Percentiles rank a stretch among this genome's conserved stretches.
These are phyloP conservation scores for Penicillium sp. DNA, from an alignment of 2,329 filamentous ascomycete genomes.

Conservation along the genomic window DNA sequence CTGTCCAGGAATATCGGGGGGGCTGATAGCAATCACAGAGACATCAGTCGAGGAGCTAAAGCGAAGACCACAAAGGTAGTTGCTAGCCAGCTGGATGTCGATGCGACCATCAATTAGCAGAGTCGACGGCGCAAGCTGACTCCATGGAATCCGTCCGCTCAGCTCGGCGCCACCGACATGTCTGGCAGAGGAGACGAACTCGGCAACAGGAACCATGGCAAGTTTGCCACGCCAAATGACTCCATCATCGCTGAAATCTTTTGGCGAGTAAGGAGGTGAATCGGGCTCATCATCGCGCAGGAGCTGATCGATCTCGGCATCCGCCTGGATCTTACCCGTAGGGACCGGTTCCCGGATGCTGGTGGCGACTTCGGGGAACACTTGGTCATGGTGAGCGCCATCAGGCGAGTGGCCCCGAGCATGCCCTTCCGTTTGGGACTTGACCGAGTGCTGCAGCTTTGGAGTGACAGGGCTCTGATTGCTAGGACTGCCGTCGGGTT, in stretches of 20 bases:
- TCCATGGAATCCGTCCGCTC: slow-evolving; percentile 65
- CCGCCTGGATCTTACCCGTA: slow-evolving; percentile 56
- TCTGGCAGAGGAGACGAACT: slow-evolving; percentile 73
- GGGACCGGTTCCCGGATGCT: slow-evolving; percentile 41
- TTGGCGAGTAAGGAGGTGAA: slow-evolving; percentile 79
- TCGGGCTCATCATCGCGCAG: slow-evolving; percentile 78
- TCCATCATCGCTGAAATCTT: slow-evolving; percentile 67
- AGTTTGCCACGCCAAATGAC: slow-evolving; percentile 75
- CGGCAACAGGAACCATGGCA: slow-evolving; percentile 72
- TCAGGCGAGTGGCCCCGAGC: slow-evolving; percentile 72
- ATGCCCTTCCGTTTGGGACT: slow-evolving; percentile 46
- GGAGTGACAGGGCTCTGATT: slow-evolving; percentile 31
- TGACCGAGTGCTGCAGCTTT: slow-evolving; percentile 21
- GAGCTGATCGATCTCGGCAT: slow-evolving; percentile 86
- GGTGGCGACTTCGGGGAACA: slow-evolving; percentile 43
- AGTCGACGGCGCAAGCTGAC: slow-evolving; percentile 66
- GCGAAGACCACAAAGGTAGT: slow-evolving; percentile 83
- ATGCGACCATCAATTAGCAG: slow-evolving; percentile 68
- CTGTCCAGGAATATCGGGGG: slow-evolving; percentile 58
- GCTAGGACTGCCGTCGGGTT: slow-evolving; percentile 29
- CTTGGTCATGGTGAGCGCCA: slow-evolving; percentile 43
- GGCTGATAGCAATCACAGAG: slow-evolving; percentile 69
- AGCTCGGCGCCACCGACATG: slow-evolving; percentile 83
- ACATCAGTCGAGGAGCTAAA: slow-evolving; percentile 82
- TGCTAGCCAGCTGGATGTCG: slow-evolving; percentile 74